Percentiles rank a stretch among this genome's conserved stretches.
These are phyloP conservation scores for Eucalyptus dawsonii DNA, from an alignment of 345 rosid genomes.

Conservation along the genomic window DNA sequence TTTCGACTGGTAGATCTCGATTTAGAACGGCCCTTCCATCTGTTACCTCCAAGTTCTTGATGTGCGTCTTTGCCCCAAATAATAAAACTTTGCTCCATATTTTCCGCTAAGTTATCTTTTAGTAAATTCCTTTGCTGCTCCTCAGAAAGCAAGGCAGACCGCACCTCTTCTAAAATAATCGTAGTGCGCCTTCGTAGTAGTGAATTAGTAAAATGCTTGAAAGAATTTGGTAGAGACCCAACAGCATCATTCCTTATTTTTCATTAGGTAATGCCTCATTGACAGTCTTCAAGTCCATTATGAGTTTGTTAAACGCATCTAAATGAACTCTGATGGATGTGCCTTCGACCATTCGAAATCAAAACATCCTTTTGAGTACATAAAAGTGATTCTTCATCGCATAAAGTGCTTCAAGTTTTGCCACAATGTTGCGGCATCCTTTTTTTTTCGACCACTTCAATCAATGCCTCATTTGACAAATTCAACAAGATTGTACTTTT, in stretches of 20 bases:
- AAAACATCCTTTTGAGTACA: neutral
- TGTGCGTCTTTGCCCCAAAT: accelerated
- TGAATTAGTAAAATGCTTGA: neutral
- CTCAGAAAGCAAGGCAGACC: neutral
- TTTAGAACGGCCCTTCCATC: neutral
- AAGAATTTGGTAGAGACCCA: neutral
- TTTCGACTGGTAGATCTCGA: neutral
- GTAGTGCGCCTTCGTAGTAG: accelerated
- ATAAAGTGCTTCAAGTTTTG: neutral
- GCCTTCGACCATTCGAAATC: neutral
- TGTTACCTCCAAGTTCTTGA: neutral
- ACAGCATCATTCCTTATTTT: neutral
- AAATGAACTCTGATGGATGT: neutral
- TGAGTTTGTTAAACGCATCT: neutral
- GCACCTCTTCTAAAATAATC: neutral
- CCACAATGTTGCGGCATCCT: accelerated
- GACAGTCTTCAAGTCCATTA: accelerated
- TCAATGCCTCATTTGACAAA: neutral
- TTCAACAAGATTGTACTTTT: neutral
- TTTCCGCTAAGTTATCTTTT: neutral
- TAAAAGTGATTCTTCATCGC: neutral
- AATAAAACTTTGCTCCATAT: neutral
- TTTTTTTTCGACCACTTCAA: neutral
- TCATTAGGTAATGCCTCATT: neutral
- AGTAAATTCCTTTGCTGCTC: neutral